phyloP scores from a whole-genome alignment of 345 rosid species.

The Eucalyptus tenuipes region DNA sequence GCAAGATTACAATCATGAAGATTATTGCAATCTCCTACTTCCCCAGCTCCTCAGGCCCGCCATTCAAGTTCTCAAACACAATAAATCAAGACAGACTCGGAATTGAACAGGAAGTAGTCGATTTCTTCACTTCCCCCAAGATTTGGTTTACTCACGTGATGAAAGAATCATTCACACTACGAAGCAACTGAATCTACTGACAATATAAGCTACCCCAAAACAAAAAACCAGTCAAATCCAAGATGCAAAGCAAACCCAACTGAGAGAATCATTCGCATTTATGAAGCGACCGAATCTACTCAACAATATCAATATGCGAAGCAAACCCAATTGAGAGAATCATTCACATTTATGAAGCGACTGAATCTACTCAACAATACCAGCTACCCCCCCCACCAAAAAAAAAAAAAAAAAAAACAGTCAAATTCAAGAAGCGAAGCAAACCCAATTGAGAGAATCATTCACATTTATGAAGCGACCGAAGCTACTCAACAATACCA shows the following conservation, averaged over 20 bases:
- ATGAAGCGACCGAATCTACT: not conserved
- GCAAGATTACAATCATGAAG: not conserved
- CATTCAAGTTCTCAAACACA: not conserved
- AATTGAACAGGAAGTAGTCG: not conserved
- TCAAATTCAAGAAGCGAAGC: not conserved
- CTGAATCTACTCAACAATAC: not conserved
- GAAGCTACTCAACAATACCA: not conserved
- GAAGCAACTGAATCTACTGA: not conserved
- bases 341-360: not conserved
- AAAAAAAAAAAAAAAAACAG: not conserved
- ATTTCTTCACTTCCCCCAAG: not conserved
- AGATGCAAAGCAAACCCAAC: not conserved
- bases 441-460: not conserved
- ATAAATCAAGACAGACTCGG: not conserved
- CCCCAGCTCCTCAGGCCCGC: not conserved
- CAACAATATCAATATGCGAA: not conserved
- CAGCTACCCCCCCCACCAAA: not conserved
- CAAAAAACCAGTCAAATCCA: not conserved
- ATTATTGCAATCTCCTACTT: not conserved
- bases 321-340: not conserved
- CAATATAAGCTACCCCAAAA: not conserved
- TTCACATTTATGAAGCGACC: not conserved
- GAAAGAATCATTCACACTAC: not conserved
- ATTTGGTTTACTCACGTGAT: not conserved
- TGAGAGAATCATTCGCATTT: not conserved